A percentile compares a stretch with the other conserved stretches of the same genome.
These are phyloP conservation scores for Hypoxylon sp. DNA, from an alignment of 2,329 filamentous ascomycete species.

Conservation along the genomic window DNA sequence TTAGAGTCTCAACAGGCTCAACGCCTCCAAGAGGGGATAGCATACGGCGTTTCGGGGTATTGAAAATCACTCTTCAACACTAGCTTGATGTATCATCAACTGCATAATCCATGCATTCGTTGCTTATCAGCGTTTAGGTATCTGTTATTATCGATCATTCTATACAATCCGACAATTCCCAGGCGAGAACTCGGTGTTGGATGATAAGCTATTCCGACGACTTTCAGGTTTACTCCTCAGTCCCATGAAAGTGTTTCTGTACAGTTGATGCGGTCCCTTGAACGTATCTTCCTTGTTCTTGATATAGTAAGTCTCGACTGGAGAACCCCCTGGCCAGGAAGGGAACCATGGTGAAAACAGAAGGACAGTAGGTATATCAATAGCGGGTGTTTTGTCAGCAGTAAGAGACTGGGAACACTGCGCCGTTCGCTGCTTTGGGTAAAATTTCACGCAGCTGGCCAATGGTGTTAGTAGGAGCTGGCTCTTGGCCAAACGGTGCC, in stretches of 20 bases:
- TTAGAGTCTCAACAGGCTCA: constrained; percentile 42
- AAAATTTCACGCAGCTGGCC: not conserved
- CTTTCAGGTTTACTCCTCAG: too few species aligned
- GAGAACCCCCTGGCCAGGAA: too few species aligned
- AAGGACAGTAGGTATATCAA: too few species aligned
- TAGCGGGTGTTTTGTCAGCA: too few species aligned
- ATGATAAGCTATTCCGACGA: too few species aligned
- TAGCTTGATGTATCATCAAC: constrained; percentile 38
- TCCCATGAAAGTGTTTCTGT: too few species aligned
- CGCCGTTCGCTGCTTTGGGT: not conserved
- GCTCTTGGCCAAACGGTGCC: not conserved
- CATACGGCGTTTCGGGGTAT: constrained; percentile 30
- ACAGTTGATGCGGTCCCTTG: too few species aligned
- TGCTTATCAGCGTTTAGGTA: not conserved
- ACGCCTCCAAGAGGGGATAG: constrained; percentile 44
- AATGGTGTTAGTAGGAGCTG: not conserved
- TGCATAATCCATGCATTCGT: constrained; percentile 23
- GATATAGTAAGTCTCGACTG: too few species aligned
- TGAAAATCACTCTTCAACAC: constrained; percentile 40
- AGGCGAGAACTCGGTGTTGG: too few species aligned
- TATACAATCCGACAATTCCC: not conserved
- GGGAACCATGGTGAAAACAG: too few species aligned
- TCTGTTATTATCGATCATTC: not conserved
- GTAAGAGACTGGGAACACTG: not conserved
- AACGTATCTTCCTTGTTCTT: too few species aligned